A percentile compares a stretch with the other conserved stretches of the same genome.
Evolutionary conservation across 73 alveolate genomes (phyloP).

Genomic region (Durusdinium trenchii): DNA sequence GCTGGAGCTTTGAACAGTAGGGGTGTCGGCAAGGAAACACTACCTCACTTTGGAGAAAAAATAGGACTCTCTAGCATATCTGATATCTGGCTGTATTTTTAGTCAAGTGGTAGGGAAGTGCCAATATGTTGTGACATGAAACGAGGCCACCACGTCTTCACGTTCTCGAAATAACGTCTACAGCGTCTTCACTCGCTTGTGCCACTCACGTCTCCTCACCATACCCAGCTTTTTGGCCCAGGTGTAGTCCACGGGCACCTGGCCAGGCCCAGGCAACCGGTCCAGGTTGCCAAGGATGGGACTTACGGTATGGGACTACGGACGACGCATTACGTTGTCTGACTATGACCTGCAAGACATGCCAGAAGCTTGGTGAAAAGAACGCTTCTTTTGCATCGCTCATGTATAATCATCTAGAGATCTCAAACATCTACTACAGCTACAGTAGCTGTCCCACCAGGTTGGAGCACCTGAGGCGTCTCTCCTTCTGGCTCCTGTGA

Average conservation of each 20-base stretch:
- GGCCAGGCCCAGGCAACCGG: not conserved
- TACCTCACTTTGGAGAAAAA: not conserved
- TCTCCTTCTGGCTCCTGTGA: constrained; percentile 95
- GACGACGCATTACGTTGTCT: too few relatives aligned
- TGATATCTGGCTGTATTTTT: not conserved
- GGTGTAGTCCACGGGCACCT: constrained; percentile 95
- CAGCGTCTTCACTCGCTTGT: too few relatives aligned
- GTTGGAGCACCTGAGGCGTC: constrained; percentile 67
- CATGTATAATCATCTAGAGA: not conserved
- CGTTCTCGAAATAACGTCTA: too few relatives aligned
- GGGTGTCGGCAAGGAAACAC: too few relatives aligned
- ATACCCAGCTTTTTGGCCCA: constrained; percentile 96
- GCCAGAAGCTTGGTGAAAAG: too few relatives aligned
- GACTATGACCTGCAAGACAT: too few relatives aligned
- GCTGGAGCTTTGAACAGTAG: too few relatives aligned
- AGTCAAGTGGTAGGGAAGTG: not conserved
- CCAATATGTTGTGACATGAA: not conserved
- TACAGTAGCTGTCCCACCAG: not conserved
- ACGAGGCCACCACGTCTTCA: not conserved
- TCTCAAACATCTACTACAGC: not conserved
- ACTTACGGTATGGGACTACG: too few relatives aligned
- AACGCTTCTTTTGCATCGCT: not conserved
- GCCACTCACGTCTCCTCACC: constrained; percentile 46
- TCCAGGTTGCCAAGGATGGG: too few relatives aligned
- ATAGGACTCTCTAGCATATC: not conserved